These are phyloP conservation scores for Xylaria sp. DNA, from an alignment of 2,329 filamentous ascomycete species.

Conservation along the genomic window DNA sequence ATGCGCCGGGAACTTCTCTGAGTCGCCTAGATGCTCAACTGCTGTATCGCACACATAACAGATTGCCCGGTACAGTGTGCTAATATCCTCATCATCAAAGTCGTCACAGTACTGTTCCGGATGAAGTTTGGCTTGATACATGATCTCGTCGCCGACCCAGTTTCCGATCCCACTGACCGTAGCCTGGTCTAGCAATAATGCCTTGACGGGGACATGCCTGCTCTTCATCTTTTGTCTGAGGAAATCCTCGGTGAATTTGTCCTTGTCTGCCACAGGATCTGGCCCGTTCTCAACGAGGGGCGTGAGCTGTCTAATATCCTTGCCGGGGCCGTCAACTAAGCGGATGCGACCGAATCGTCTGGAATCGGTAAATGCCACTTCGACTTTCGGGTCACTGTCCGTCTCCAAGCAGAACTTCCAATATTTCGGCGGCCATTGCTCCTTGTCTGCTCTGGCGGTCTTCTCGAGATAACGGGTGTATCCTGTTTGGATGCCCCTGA, in stretches of 20 bases:
- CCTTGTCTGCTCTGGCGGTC: conserved; percentile 57
- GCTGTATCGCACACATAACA: conserved; percentile 80
- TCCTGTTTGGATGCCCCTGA: conserved; percentile 74
- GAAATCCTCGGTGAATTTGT: conserved; percentile 76
- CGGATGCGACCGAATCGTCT: conserved; percentile 79
- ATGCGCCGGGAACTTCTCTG: conserved; percentile 78
- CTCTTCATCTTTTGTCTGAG: conserved; percentile 69
- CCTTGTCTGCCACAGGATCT: conserved; percentile 83
- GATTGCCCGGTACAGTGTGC: conserved; percentile 71
- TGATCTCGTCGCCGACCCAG: conserved; percentile 93
- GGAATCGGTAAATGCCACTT: conserved; percentile 82
- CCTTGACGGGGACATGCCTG: conserved; percentile 87
- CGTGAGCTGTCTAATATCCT: conserved; percentile 72
- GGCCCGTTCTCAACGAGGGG: conserved; percentile 92
- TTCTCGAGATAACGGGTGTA: conserved; percentile 84
- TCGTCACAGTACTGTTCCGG: conserved; percentile 92
- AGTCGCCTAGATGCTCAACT: conserved; percentile 78
- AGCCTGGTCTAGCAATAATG: conserved; percentile 82
- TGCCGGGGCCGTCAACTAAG: conserved; percentile 77
- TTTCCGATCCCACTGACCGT: conserved; percentile 93
- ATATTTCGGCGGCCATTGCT: conserved; percentile 84
- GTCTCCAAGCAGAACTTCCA: conserved; percentile 84
- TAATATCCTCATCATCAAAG: conserved; percentile 71
- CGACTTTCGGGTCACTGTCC: conserved; percentile 51
- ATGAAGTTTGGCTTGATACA: conserved; percentile 87